Base-by-base conservation (phyloP, 2,329 filamentous ascomycete genomes). In the Colletotrichum acutatum region DNA sequence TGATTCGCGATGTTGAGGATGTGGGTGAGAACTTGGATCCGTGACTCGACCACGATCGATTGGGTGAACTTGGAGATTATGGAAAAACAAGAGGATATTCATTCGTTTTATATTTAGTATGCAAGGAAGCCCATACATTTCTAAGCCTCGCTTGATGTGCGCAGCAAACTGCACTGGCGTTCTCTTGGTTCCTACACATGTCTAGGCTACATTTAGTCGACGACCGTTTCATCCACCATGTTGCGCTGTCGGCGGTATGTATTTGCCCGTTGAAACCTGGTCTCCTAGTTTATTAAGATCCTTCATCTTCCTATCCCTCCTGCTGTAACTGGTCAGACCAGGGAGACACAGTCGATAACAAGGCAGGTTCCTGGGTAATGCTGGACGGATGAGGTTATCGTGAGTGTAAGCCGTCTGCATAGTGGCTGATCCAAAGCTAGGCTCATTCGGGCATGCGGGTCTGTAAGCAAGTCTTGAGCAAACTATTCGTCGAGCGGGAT, bases 351-450 rank as follows among this genome's bases (percentile, higher is more conserved):
- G 5, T 8, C 9, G 16, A 24, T 62, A 2, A 14, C 11, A 16
- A 34, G 5, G 19, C 6, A 19, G n/a, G 6, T 28, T 28, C n/a
- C 14, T 37, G 19, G 12, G 19, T 19, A 30, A 12, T 4, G 32
- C 19, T 53, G 34, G 53, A 60, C 66, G 66, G 60, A 72, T 69
- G 70, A 70, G 28, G 66, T 60, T 8, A 70, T 72, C 66, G 22
- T 22, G 60, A 46, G 32, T 69, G 66, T 70, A 72, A 61, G 66
- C 66, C 59, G 16, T 54, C 66, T 56, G 54, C 60, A 70, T 46
- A 14, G 19, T 37, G n/a, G n/a, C 58, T 34, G 46, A 19, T 32
- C 16, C 49, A 42, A 12, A 12, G 24, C 54, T 56, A 68, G n/a
- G 12, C 69, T 53, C 4, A n/a, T 64, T 56, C 46, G 14, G 54